Percentiles rank a stretch among this genome's conserved stretches.
These are phyloP conservation scores for Globomyces sp. DNA, from an alignment of 371 early-diverging fungal species.

Conservation along the genomic window DNA sequence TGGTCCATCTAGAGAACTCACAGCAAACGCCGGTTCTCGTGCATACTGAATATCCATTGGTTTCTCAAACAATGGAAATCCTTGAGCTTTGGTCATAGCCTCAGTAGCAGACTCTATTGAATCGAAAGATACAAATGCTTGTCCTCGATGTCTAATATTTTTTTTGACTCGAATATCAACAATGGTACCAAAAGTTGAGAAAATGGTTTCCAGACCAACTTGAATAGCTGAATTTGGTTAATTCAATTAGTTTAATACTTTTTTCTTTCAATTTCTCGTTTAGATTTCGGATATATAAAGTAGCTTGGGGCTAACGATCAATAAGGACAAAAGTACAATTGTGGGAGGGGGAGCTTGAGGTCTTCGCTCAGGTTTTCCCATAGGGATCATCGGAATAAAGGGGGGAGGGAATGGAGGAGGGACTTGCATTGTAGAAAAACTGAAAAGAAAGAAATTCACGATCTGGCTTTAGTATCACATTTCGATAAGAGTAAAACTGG, in stretches of 20 bases:
- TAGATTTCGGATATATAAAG: constrained; percentile 16
- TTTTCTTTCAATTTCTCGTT: constrained; percentile 10
- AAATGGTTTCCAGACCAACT: constrained; percentile 48
- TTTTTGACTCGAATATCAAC: constrained; percentile 66
- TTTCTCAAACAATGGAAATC: constrained; percentile 55
- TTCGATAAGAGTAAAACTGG: too few relatives aligned
- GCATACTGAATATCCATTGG: constrained; percentile 56
- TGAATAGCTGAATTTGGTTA: too few relatives aligned
- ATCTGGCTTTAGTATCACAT: too few relatives aligned
- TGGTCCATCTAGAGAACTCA: constrained; percentile 30
- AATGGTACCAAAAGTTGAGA: constrained; percentile 58
- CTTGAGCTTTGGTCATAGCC: constrained; percentile 58
- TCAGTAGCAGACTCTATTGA: constrained; percentile 58
- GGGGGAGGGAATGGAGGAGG: too few relatives aligned
- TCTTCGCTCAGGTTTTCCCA: constrained; percentile 5
- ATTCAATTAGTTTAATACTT: constrained; percentile 27
- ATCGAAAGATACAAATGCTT: constrained; percentile 75
- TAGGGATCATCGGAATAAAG: too few relatives aligned
- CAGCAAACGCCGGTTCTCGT: constrained; percentile 30
- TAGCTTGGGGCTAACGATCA: neutral
- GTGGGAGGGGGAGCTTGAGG: constrained; percentile 13
- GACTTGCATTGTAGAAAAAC: too few relatives aligned
- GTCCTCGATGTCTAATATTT: constrained; percentile 73
- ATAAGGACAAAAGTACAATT: neutral
- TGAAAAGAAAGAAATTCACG: too few relatives aligned